Conservation (phyloP, 106 monocot genomes). For the Dendrobium chrysotoxum region DNA sequence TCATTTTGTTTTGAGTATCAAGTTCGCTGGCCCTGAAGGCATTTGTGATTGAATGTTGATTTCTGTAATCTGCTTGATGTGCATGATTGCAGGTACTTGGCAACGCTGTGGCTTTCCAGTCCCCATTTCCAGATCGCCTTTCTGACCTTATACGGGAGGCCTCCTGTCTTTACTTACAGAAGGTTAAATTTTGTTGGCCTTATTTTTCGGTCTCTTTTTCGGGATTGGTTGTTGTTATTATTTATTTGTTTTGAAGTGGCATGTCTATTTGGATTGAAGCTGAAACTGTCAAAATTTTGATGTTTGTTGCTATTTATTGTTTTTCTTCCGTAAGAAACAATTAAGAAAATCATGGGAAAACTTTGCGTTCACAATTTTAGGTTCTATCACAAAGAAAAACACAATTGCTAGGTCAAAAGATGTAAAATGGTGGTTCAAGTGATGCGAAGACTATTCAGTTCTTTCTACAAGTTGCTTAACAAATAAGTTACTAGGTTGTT, state of each 20-base stretch:
- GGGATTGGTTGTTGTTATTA: neutral
- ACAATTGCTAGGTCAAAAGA: neutral
- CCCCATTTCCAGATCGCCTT: slow-evolving; percentile 88
- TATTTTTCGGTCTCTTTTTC: neutral
- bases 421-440: neutral
- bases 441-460: neutral
- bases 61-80: neutral
- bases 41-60: neutral
- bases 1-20: neutral
- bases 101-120: slow-evolving; percentile 84
- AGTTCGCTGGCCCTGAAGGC: neutral
- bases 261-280: too few relatives aligned
- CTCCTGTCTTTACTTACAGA: slow-evolving; percentile 62
- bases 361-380: too few relatives aligned
- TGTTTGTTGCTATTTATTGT: too few relatives aligned
- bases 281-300: too few relatives aligned
- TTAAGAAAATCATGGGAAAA: too few relatives aligned
- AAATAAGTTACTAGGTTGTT: neutral
- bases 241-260: too few relatives aligned
- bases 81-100: slow-evolving; percentile 51
- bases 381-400: neutral
- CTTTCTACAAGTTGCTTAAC: neutral
- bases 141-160: slow-evolving; percentile 66
- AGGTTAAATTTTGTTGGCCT: slow-evolving; percentile 25
- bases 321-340: too few relatives aligned